Evolutionary conservation across 805 yeast species (phyloP).

Genomic region (Spathaspora sp.): DNA sequence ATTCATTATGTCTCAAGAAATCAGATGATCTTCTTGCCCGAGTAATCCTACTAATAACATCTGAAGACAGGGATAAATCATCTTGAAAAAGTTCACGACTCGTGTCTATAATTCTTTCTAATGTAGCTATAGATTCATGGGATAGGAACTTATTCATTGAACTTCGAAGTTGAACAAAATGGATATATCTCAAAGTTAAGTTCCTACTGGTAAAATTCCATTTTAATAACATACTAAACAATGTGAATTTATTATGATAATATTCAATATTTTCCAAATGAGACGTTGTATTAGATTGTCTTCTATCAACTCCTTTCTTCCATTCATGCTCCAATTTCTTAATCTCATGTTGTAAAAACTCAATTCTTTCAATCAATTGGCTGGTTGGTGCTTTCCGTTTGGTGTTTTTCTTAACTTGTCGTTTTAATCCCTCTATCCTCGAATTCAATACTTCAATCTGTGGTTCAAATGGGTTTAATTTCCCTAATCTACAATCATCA

Average conservation of each 20-base stretch:
- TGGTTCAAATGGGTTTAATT: conserved; percentile 23
- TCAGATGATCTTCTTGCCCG: background rate
- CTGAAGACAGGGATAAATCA: conserved; percentile 7
- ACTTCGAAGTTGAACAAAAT: conserved; percentile 29
- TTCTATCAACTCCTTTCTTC: background rate
- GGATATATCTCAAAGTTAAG: conserved; percentile 30
- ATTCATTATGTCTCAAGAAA: background rate
- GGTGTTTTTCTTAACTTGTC: conserved; percentile 11
- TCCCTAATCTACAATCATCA: conserved; percentile 26
- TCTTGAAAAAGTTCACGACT: conserved; percentile 3
- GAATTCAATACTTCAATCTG: conserved; percentile 22
- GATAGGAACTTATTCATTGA: conserved; percentile 27
- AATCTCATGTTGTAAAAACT: conserved; percentile 17
- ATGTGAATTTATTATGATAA: conserved; percentile 36
- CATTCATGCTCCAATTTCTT: conserved; percentile 3
- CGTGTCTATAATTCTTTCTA: conserved; percentile 28
- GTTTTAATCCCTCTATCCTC: conserved; percentile 23
- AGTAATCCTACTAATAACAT: conserved; percentile 38
- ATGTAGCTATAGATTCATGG: conserved; percentile 29
- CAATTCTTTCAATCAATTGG: conserved; percentile 15
- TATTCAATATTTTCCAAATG: conserved; percentile 8
- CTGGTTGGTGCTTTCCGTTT: conserved; percentile 4
- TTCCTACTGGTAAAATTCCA: conserved; percentile 40
- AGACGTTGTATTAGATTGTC: background rate
- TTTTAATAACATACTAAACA: conserved; percentile 36